Evolutionary conservation across 805 yeast genomes (phyloP).

Genomic region (Pichia nakasei): DNA sequence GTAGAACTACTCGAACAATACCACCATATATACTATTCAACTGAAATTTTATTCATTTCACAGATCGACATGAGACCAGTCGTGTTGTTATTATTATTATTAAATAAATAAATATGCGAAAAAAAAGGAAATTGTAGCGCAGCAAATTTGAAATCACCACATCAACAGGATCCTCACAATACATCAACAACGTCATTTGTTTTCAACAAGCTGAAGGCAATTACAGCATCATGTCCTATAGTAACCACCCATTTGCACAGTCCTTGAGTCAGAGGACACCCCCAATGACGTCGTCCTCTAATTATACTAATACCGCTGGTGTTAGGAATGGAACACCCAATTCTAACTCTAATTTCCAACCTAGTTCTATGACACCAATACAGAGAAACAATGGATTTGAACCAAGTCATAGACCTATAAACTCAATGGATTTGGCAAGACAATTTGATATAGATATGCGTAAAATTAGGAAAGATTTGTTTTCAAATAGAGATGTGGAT

Average conservation of each 20-base stretch:
- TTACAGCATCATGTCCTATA: neutral
- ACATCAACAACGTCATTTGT: no score
- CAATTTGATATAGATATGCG: slow-evolving; percentile 51
- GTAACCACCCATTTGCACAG: neutral
- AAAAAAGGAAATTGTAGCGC: neutral
- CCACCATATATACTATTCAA: no score
- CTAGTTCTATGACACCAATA: no score
- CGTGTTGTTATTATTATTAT: no score
- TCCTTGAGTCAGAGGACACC: neutral
- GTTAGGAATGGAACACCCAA: neutral
- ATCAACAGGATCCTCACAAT: no score
- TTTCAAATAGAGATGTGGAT: slow-evolving; percentile 12
- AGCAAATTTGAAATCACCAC: neutral
- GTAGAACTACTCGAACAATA: no score
- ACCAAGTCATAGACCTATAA: slow-evolving; percentile 6
- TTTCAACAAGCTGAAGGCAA: no score
- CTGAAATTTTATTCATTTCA: no score
- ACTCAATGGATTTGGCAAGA: slow-evolving; percentile 36
- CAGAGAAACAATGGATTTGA: neutral
- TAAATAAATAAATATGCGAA: no score
- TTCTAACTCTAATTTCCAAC: no score
- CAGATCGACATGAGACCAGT: no score
- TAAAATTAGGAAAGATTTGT: slow-evolving; percentile 40
- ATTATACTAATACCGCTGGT: no score
- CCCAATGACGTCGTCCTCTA: neutral